Conservation (phyloP, 225 moss, liverwort and hornwort genomes). For the Ulota crispa region DNA sequence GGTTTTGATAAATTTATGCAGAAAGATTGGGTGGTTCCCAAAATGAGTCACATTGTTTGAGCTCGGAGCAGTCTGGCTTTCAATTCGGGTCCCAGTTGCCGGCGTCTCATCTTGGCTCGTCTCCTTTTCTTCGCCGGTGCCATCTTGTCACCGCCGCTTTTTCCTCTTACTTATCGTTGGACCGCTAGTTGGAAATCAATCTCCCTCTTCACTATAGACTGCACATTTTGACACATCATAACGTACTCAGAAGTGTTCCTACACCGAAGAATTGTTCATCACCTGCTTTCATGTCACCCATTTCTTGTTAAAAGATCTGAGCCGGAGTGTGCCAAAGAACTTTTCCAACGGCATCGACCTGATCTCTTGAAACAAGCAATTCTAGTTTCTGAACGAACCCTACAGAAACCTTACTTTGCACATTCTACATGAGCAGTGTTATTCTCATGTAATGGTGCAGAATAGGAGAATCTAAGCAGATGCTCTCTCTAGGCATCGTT, state of each 20-base stretch:
- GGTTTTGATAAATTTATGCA: neutral
- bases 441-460: too few species aligned
- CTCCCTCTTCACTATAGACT: neutral
- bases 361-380: neutral
- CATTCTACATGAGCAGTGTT: neutral
- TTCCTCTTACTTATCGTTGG: neutral
- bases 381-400: neutral
- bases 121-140: conserved; percentile 12
- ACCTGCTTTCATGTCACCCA: neutral
- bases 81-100: neutral
- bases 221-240: conserved; percentile 1
- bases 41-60: neutral
- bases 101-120: conserved; percentile 9
- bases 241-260: neutral
- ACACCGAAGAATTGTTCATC: neutral
- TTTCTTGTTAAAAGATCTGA: neutral
- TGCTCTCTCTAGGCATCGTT: neutral
- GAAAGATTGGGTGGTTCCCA: neutral
- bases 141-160: conserved; percentile 14
- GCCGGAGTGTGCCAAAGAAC: neutral
- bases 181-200: neutral
- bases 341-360: neutral
- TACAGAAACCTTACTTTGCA: neutral
- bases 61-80: conserved; percentile 13
- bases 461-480: too few species aligned